Evolutionary conservation across 345 rosid species (phyloP).

Genomic region (Bruguiera gymnorhiza): DNA sequence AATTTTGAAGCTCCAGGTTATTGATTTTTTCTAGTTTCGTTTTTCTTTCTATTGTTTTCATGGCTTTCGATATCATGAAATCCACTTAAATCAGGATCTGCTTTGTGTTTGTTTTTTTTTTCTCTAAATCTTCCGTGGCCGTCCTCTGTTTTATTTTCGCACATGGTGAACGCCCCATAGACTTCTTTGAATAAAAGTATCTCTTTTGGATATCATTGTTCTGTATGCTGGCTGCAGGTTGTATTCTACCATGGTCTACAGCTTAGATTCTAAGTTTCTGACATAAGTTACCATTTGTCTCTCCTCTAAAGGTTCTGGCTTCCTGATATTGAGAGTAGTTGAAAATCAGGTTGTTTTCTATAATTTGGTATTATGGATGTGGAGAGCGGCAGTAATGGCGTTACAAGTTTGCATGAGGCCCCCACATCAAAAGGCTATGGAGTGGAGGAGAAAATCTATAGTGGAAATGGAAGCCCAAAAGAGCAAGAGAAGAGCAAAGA

Average conservation of each 20-base stretch:
- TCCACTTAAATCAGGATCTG: too few species aligned
- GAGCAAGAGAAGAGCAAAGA: conserved; percentile 34
- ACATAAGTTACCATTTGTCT: neutral
- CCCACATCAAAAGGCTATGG: conserved; percentile 43
- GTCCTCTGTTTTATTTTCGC: too few species aligned
- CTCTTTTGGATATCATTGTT: too few species aligned
- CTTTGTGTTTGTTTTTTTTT: too few species aligned
- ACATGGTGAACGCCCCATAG: too few species aligned
- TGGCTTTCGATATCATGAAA: neutral
- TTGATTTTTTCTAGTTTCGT: neutral
- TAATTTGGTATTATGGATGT: conserved; percentile 28
- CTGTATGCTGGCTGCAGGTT: neutral
- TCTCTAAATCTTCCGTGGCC: too few species aligned
- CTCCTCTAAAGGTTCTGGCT: neutral
- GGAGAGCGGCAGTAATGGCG: conserved; percentile 23
- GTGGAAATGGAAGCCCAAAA: conserved; percentile 14
- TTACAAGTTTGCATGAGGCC: conserved; percentile 27
- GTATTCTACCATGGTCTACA: neutral
- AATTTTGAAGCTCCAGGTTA: neutral
- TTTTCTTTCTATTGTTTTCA: neutral
- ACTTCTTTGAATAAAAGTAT: too few species aligned
- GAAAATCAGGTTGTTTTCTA: neutral
- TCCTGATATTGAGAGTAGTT: neutral
- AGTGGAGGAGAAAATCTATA: conserved; percentile 21
- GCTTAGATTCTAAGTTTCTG: neutral